Base-by-base conservation (phyloP, 2,329 filamentous ascomycete genomes). In the Verticillium nonalfalfae region DNA sequence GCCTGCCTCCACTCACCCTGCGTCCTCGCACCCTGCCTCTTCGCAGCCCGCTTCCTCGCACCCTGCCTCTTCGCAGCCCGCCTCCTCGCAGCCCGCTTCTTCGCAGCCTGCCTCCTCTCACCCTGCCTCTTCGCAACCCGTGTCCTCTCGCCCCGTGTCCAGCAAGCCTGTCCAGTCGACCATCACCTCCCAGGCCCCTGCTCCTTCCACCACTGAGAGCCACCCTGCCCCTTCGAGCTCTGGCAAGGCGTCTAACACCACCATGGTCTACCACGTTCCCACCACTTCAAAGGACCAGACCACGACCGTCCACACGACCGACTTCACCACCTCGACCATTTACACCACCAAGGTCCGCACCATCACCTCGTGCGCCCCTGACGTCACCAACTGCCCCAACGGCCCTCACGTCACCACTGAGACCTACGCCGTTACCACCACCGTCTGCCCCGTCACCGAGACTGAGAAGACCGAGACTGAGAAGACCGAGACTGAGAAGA, bases 361-460 rank as follows among this genome's bases (percentile, higher is more conserved):
- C 59, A 54, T 66, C 40, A 66, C 63, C n/a, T 34, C 58, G 5
- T 67, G 66, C 45, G 35, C 54, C 11, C 52, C 59, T 15, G 59
- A 59, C 11, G 57, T 59, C 1, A 56, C 64, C 40, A 31, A 54
- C 54, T 64, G 63, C 59, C 26, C 39, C 18, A 21, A 33, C 50
- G 60, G 56, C 21, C 57, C 74, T 39, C 71, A 70, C 67, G 72
- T 71, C 69, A 76, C 72, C 63, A 78, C 76, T 60, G 70, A 74
- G 71, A 74, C 73, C 62, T 58, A 75, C 60, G 69, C 72, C 60
- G 66, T 75, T 68, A 74, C 75, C 62, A 78, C 75, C 72, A 77
- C 75, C 60, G 62, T 77, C 70, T 75, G 76, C 76, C 63, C 61
- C 21, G 57, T 64, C n/a, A 64, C 60, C 9, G 40, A 50, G 11